A percentile compares a stretch with the other conserved stretches of the same genome.
Conservation (phyloP, 306 rosid species). For the Vachellia pachyceras region DNA sequence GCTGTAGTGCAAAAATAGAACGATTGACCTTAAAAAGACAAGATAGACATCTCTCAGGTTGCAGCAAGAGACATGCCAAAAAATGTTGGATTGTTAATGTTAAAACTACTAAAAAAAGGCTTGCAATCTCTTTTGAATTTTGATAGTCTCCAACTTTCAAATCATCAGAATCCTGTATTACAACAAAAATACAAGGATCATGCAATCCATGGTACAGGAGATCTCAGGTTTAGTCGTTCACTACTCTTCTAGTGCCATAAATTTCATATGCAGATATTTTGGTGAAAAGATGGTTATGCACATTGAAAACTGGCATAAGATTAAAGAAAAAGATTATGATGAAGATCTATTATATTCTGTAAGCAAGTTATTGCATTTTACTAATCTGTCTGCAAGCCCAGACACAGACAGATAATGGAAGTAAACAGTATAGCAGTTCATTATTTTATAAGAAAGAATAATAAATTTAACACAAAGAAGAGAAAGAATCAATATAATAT, state of each 20-base stretch:
- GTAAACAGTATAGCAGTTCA: not conserved
- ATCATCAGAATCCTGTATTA: not conserved
- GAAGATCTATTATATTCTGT: not conserved
- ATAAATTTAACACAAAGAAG: not conserved
- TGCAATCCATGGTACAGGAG: not conserved
- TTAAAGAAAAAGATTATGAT: not conserved
- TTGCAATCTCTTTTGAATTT: not conserved
- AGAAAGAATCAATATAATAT: not conserved
- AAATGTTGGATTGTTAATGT: not conserved
- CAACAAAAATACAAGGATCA: not conserved
- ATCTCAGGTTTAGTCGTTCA: not conserved
- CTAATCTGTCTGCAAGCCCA: not conserved
- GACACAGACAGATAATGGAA: not conserved
- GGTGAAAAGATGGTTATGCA: not conserved
- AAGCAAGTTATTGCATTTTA: not conserved
- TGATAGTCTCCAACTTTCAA: not conserved
- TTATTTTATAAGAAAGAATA: not conserved
- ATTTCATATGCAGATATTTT: not conserved
- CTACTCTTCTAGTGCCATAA: not conserved
- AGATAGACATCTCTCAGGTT: not conserved
- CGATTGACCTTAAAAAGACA: not conserved
- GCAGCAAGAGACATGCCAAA: not conserved
- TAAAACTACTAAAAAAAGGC: not conserved
- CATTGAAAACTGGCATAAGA: not conserved
- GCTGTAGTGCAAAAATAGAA: not conserved